Base-by-base conservation (phyloP, 176 grass and related monocot genomes). In the Triticum turgidum region DNA sequence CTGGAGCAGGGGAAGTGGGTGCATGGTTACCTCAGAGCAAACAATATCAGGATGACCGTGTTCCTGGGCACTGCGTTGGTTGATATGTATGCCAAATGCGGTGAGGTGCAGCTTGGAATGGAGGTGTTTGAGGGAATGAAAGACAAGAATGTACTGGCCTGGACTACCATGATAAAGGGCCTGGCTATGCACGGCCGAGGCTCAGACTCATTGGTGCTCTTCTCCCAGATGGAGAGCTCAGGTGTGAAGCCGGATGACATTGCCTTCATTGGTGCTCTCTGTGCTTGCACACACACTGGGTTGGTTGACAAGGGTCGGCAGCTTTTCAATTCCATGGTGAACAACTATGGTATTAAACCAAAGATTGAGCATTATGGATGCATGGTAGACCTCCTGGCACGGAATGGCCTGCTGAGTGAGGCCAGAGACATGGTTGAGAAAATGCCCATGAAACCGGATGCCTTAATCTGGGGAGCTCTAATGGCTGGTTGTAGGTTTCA, bases 401-500 rank as follows among this genome's bases (percentile, higher is more conserved):
- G 89, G 81, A 91, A 88, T 85, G 89, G 89, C 35, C 58, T 85
- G 65, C 86, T 88, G 13, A 34, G 14, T 22, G 82, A 91, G 86
- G 89, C 86, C 34, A 84, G 65, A 85, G 77, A 77, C 15, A 77
- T 85, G 63, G 37, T 91, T 76, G 51, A 91, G 82, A 84, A 81
- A 64, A 91, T 91, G 86, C 86, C 89, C 45, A 85, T 91, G 86
- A 62, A 88, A 80, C 82, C 86, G 54, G 89, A 91, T 91, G 89
- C 86, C 37, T 76, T 88, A 71, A 91, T 88, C 41, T 91, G 89
- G 86, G 86, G 89, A 78, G 86, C 89, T 75, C 64, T 91, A 20
- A 91, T 91, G 89, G 86, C 89, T 84, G 89, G 89, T 7, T 91
- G 89, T 71, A 91, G 89, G 64, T 91, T 91, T 45, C 82, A 91